Percentiles rank a stretch among this genome's conserved stretches.
phyloP scores from a whole-genome alignment of 208 protist genomes.

The Novymonas esmeraldas region DNA sequence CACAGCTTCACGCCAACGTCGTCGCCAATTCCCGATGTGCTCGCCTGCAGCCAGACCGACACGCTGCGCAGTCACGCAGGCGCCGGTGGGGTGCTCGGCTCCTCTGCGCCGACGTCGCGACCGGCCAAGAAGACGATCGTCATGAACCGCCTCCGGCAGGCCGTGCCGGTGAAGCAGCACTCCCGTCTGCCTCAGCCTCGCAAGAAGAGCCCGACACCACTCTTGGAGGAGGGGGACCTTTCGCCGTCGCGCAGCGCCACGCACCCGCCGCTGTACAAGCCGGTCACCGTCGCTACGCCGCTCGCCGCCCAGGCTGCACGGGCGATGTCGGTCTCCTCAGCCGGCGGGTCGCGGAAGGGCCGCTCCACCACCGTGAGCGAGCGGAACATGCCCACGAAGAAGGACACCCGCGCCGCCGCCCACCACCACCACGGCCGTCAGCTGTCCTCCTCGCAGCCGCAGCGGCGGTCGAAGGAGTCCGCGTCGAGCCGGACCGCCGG shows the following conservation, averaged over 20 bases:
- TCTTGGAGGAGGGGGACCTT: not conserved
- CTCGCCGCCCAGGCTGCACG: conserved; percentile 9
- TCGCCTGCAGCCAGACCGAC: not conserved
- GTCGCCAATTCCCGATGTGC: conserved; percentile 1
- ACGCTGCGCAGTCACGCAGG: not conserved
- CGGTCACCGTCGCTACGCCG: not conserved
- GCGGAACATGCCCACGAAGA: not conserved
- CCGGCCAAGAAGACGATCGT: conserved; percentile 40
- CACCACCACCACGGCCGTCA: not conserved
- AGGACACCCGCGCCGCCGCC: not conserved
- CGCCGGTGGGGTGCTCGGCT: not conserved
- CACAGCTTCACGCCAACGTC: not conserved
- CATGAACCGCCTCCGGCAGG: conserved; percentile 33
- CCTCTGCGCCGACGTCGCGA: not conserved
- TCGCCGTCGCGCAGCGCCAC: conserved; percentile 1
- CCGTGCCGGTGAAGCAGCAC: not conserved
- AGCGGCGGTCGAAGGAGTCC: conserved; percentile 15
- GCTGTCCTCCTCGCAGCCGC: not conserved
- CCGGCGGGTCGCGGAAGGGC: not conserved
- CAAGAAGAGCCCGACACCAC: not conserved
- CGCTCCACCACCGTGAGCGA: conserved; percentile 1
- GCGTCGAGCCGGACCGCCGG: not conserved
- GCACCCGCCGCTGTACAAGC: conserved; percentile 19
- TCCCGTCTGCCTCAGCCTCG: conserved; percentile 6
- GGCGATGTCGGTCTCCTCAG: not conserved